Evolutionary conservation across 139 green algal genomes (phyloP), one percentile per base, ranked within the genome.

Genomic region (Coelastrella sp.): DNA sequence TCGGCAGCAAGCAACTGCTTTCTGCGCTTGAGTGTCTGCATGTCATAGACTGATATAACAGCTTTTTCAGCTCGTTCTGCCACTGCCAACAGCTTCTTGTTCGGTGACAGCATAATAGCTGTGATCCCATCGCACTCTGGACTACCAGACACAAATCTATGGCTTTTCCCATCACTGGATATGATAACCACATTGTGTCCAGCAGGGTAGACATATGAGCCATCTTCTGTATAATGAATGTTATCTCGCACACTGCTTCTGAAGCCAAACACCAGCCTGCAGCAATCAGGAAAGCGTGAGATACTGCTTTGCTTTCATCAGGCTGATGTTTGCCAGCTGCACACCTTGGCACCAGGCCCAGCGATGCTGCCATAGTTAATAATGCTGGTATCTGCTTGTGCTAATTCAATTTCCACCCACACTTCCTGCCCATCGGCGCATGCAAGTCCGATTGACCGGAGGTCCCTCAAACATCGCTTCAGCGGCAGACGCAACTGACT

Each of bases 261-360:
- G 25, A 97, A 91, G 12, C 97, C 97, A 90, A 98, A 99, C 11
- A 98, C 93, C 78, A 97, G 95, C 93, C 96, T 98, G 93, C 90
- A 90, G 14, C 85, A 72, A 25, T 25, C 56, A 82, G n/a, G 58
- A 75, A 6, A 15, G 10, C 6, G n/a, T 73, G 65, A 66, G 68
- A 49, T 81, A 68, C n/a, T 88, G 80, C 63, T 66, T 3, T 79
- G 17, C n/a, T 24, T 65, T 73, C 73, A 75, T 70, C 24, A 8
- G 19, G 60, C 59, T 87, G 81, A 19, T 76, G 9, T 24, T 12
- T n/a, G 72, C 73, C 7, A 24, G 12, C 35, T 9, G 12, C 74
- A 14, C 35, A 90, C 86, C 86, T 85, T 7, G 86, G 86, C 9
- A 83, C 86, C 20, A 90, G 56, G 19, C 86, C 74, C 7, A 80